Conservation (phyloP, 768 basidiomycete species). For the Megacollybia marginata region DNA sequence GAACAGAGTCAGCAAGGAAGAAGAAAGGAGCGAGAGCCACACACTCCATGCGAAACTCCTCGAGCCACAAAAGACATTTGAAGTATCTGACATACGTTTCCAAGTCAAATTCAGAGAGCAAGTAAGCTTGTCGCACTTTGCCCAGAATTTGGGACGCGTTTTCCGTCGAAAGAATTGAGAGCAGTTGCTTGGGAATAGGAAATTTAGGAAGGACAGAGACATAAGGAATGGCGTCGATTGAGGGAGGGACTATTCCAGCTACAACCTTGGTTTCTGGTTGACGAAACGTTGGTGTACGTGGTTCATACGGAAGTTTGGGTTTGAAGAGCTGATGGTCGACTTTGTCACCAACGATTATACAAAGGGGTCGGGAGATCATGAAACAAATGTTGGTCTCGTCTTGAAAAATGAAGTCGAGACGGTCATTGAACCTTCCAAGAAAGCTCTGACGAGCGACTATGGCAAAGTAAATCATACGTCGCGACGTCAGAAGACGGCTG, state of each 20-base stretch:
- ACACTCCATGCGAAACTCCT: slow-evolving; percentile 40
- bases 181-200: slow-evolving; percentile 28
- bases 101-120: slow-evolving; percentile 32
- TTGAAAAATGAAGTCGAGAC: slow-evolving; percentile 45
- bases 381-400: slow-evolving; percentile 36
- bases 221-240: slow-evolving; percentile 35
- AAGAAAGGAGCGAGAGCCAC: not conserved
- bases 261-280: slow-evolving; percentile 28
- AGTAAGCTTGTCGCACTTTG: slow-evolving; percentile 21
- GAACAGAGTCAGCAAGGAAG: not conserved
- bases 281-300: slow-evolving; percentile 24
- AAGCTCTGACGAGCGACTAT: slow-evolving; percentile 26
- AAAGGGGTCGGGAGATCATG: slow-evolving; percentile 38
- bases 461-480: slow-evolving; percentile 17
- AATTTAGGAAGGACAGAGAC: slow-evolving; percentile 29
- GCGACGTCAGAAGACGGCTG: slow-evolving; percentile 14
- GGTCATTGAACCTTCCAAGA: slow-evolving; percentile 43
- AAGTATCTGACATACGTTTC: slow-evolving; percentile 38
- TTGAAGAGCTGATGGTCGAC: slow-evolving; percentile 38
- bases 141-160: slow-evolving; percentile 21
- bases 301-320: slow-evolving; percentile 40
- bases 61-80: slow-evolving; percentile 50
- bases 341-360: slow-evolving; percentile 37
- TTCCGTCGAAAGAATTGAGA: slow-evolving; percentile 21
- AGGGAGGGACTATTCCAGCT: slow-evolving; percentile 34